Evolutionary conservation across 2,329 filamentous ascomycete species (phyloP).

Genomic region (Talaromyces piceae): DNA sequence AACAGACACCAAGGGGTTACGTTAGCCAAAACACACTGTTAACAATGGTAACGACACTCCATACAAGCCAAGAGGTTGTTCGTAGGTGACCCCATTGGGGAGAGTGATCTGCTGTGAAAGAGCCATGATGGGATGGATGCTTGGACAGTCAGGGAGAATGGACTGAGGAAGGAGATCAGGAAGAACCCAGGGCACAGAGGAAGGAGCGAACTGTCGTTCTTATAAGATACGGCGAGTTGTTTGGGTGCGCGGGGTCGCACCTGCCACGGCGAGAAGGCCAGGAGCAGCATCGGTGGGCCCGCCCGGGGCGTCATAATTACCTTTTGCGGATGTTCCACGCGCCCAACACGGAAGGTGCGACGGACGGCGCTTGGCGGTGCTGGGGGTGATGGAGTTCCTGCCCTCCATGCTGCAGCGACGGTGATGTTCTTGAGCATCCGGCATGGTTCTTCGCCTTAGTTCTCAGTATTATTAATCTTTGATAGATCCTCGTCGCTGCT

Average conservation of each 20-base stretch:
- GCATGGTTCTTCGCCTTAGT: too few species aligned
- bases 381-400: neutral
- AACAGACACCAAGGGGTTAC: neutral
- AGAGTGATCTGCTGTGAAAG: slow-evolving; percentile 33
- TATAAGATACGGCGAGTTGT: neutral
- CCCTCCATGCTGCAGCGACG: too few species aligned
- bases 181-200: neutral
- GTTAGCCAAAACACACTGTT: neutral
- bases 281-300: neutral
- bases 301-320: neutral
- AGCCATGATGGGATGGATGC: slow-evolving; percentile 25
- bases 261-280: neutral
- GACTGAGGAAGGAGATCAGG: neutral
- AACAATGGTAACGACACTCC: slow-evolving; percentile 7
- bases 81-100: slow-evolving; percentile 31
- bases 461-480: too few species aligned
- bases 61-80: slow-evolving; percentile 36
- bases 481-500: neutral
- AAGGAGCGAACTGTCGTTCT: neutral
- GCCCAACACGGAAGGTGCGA: neutral
- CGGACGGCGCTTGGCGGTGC: neutral
- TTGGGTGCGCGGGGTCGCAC: neutral
- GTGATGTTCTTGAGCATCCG: too few species aligned
- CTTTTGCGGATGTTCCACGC: neutral
- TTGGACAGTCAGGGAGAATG: neutral